A percentile compares a stretch with the other conserved stretches of the same genome.
These are phyloP conservation scores for Medicago lupulina DNA, from an alignment of 306 rosid genomes.

Conservation along the genomic window DNA sequence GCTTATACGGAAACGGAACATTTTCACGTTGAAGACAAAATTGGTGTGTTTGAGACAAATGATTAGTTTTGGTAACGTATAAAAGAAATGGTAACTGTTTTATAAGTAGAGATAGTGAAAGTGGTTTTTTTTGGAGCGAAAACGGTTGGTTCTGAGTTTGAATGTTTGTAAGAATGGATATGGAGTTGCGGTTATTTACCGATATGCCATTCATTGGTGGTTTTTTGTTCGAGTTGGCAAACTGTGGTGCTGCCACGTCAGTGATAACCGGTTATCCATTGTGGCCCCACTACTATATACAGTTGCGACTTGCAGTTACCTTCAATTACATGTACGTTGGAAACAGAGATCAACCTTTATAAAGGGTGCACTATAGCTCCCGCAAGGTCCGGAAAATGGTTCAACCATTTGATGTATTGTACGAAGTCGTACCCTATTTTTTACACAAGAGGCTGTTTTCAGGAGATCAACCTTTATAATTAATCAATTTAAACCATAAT, in stretches of 20 bases:
- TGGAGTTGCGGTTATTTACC: constrained; percentile 8
- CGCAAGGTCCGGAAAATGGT: too few species aligned
- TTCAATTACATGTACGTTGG: too few species aligned
- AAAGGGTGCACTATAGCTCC: too few species aligned
- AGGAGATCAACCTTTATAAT: too few species aligned
- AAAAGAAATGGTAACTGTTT: constrained; percentile 24
- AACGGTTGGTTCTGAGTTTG: constrained; percentile 12
- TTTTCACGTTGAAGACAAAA: not conserved
- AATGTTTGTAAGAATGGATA: not conserved
- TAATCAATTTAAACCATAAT: too few species aligned
- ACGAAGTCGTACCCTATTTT: too few species aligned
- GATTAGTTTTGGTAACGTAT: not conserved
- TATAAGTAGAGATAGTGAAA: constrained; percentile 9
- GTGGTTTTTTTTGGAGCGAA: not conserved
- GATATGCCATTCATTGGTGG: not conserved
- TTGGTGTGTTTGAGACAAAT: not conserved
- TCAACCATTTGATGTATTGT: too few species aligned
- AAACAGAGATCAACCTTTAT: too few species aligned
- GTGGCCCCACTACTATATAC: constrained; percentile 9
- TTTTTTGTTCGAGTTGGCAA: not conserved
- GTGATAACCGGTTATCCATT: constrained; percentile 13
- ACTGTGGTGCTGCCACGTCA: not conserved
- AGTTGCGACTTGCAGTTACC: too few species aligned
- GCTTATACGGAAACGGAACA: constrained; percentile 60
- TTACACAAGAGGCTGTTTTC: too few species aligned